Percentiles rank a stretch among this genome's conserved stretches.
phyloP scores from a whole-genome alignment of 352 stramenopile genomes.

The Phytopythium aichiense region DNA sequence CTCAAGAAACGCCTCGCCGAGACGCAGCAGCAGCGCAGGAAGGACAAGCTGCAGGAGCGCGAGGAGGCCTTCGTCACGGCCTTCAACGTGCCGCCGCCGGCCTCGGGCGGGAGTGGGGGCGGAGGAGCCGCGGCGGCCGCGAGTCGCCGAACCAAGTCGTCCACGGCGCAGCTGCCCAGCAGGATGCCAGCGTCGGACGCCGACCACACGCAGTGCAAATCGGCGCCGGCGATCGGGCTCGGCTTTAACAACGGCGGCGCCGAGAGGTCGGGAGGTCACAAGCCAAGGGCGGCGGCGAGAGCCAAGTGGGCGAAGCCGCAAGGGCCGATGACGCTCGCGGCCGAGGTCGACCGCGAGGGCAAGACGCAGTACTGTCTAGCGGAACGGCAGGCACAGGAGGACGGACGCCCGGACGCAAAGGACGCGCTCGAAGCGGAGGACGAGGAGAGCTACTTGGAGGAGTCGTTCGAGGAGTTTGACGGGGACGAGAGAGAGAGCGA shows the following conservation, averaged over 20 bases:
- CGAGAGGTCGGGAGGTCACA: constrained; percentile 7
- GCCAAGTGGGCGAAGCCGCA: constrained; percentile 60
- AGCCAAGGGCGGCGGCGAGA: constrained; percentile 8
- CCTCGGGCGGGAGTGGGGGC: not conserved
- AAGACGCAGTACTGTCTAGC: constrained; percentile 27
- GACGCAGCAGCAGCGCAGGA: constrained; percentile 48
- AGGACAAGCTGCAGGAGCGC: constrained; percentile 46
- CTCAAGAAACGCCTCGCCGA: constrained; percentile 75
- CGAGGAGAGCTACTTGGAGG: constrained; percentile 69
- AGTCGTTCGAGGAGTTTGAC: constrained; percentile 85
- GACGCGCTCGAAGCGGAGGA: constrained; percentile 14
- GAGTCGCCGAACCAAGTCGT: constrained; percentile 42
- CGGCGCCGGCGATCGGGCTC: constrained; percentile 42
- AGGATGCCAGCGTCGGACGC: constrained; percentile 10
- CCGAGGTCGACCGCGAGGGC: constrained; percentile 29
- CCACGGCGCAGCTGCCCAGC: constrained; percentile 37
- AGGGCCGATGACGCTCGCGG: constrained; percentile 32
- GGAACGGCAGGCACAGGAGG: constrained; percentile 8
- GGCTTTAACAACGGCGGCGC: constrained; percentile 9
- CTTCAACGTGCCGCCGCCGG: constrained; percentile 55
- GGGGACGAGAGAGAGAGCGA: constrained; percentile 18
- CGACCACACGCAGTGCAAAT: constrained; percentile 26
- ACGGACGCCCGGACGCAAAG: not conserved
- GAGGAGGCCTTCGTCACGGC: constrained; percentile 78
- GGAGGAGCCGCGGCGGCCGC: constrained; percentile 5